Base-by-base conservation (phyloP, 2,329 filamentous ascomycete genomes). In the Curvularia spicifera region DNA sequence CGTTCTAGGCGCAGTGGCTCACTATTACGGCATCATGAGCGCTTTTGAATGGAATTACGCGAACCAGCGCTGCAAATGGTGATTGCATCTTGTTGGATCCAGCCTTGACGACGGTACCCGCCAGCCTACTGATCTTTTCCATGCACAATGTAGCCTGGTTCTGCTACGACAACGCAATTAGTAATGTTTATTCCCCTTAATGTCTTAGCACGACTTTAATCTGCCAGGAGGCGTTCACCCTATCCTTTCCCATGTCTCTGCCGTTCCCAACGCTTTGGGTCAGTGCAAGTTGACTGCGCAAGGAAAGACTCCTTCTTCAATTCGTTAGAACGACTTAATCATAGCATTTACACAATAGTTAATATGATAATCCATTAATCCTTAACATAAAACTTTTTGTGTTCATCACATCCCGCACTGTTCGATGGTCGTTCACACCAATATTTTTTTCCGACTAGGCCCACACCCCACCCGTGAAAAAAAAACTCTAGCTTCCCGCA, bases 1-100 rank as follows among this genome's bases (percentile, higher is more conserved):
- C 26, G 81, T 98, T 13, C 78, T 92, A 57, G 94, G 94, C 0
- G 93, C 91, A 3, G 7, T 57, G 1, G 55, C 39, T 1, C 55
- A 57, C 4, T 57, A 43, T 9, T 39, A 57, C 15, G 55, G 55
- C 10, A 12, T 57, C 0, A 45, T 57, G 55, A 50, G 29, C 18
- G 55, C 55, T 4, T 45, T 57, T 28, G 51, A 57, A 20, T 57
- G 55, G 55, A 57, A 57, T 6, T 54, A 57, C 2, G 39, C 42
- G 4, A 49, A 57, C 1, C 55, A 57, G 37, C 55, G 55, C 15
- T 57, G 55, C 48, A 33, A 13, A 24, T 54, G 29, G 55, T 52
- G 47, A 50, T 28, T 15, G 9, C 8, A 8, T 29, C 24, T 35
- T 20, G 8, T 13, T 12, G 22, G 9, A 22, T 24, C 20, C 13